phyloP scores from a whole-genome alignment of 352 stramenopile genomes.

The Pythium utonaiense region DNA sequence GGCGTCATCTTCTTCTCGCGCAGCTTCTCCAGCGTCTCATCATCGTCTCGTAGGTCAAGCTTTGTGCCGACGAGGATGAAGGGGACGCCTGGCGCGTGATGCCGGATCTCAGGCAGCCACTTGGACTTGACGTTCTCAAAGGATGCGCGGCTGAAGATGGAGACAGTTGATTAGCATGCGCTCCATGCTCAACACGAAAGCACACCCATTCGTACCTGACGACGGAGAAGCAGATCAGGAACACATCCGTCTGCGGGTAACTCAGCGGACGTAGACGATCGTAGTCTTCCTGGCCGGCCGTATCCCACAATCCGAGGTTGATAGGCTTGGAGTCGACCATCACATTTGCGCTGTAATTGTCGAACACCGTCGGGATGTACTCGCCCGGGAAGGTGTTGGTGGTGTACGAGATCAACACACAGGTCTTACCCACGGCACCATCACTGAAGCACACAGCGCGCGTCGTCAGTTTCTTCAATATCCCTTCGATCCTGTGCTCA shows the following conservation, averaged over 20 bases:
- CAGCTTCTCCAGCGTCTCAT: slow-evolving; percentile 87
- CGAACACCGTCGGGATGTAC: slow-evolving; percentile 96
- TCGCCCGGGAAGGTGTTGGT: slow-evolving; percentile 96
- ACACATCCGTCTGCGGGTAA: slow-evolving; percentile 96
- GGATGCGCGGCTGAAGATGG: slow-evolving; percentile 60
- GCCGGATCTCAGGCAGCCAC: slow-evolving; percentile 89
- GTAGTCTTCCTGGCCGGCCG: slow-evolving; percentile 96
- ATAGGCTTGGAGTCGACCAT: slow-evolving; percentile 94
- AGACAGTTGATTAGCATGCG: not conserved
- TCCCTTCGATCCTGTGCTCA: too few relatives aligned
- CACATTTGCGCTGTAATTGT: slow-evolving; percentile 92
- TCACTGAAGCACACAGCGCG: too few relatives aligned
- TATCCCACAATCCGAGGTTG: slow-evolving; percentile 97
- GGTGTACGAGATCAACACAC: slow-evolving; percentile 96
- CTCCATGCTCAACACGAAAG: not conserved
- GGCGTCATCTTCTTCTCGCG: slow-evolving; percentile 81
- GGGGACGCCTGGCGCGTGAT: slow-evolving; percentile 86
- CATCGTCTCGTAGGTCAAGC: slow-evolving; percentile 89
- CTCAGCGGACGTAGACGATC: slow-evolving; percentile 93
- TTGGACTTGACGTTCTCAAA: slow-evolving; percentile 97
- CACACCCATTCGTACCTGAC: slow-evolving; percentile 47
- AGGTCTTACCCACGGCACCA: slow-evolving; percentile 95
- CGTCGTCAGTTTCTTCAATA: not conserved
- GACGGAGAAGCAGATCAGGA: slow-evolving; percentile 96
- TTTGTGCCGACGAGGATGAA: slow-evolving; percentile 97